Percentiles rank a stretch among this genome's conserved stretches.
phyloP scores from a whole-genome alignment of 371 early-diverging fungal genomes.

The Mortierella sp. region DNA sequence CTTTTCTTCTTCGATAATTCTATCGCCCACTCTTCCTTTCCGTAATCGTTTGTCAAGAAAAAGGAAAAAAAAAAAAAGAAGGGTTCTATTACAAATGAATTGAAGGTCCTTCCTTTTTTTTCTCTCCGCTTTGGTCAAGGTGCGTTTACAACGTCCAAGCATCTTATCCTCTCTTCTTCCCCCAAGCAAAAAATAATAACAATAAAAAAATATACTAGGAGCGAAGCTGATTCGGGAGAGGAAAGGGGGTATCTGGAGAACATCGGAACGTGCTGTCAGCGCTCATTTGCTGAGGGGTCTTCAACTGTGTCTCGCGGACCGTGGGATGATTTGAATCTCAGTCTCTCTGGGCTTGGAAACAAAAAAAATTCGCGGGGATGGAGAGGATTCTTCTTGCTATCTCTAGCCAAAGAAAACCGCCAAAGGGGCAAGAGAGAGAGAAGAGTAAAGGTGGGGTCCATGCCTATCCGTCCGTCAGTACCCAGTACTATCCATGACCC shows the following conservation, averaged over 20 bases:
- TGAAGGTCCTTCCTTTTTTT: no score
- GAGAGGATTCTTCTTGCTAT: neutral
- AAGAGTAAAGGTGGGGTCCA: neutral
- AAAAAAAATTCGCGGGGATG: slow-evolving; percentile 10
- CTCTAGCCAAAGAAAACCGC: neutral
- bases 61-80: neutral
- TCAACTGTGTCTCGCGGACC: slow-evolving; percentile 6
- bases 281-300: slow-evolving; percentile 4
- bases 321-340: slow-evolving; percentile 13
- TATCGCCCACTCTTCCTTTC: neutral
- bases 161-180: neutral
- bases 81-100: neutral
- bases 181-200: no score
- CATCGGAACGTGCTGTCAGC: slow-evolving; percentile 6
- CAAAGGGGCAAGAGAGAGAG: neutral
- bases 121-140: no score
- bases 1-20: neutral
- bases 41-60: neutral
- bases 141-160: no score
- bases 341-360: neutral
- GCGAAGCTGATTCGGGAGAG: neutral
- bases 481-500: no score
- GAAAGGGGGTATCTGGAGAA: neutral
- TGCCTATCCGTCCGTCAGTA: no score
- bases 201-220: neutral